Evolutionary conservation across 2,329 filamentous ascomycete species (phyloP).

Genomic region (Claviceps purpurea): DNA sequence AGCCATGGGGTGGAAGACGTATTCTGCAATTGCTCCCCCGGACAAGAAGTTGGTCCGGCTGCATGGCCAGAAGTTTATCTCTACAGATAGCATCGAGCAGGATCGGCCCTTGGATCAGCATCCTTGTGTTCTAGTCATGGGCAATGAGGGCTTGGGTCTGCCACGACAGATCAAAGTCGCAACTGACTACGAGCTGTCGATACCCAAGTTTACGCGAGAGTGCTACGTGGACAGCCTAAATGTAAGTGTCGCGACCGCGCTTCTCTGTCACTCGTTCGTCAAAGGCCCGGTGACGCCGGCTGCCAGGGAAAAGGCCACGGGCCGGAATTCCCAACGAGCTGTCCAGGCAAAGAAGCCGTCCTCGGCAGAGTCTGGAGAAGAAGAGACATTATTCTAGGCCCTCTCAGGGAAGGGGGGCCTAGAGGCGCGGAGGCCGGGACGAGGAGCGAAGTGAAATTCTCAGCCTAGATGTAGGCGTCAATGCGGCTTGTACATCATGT

Average conservation of each 20-base stretch:
- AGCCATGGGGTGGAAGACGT: constrained; percentile 67
- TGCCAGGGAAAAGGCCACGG: background rate
- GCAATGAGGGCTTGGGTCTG: constrained; percentile 68
- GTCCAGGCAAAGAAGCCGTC: background rate
- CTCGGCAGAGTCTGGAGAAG: background rate
- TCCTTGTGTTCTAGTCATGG: constrained; percentile 70
- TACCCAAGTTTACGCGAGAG: constrained; percentile 41
- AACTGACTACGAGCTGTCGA: constrained; percentile 53
- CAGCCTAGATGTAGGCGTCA: background rate
- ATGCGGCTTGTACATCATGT: background rate
- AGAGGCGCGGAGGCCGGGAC: too few relatives aligned
- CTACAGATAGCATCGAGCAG: constrained; percentile 34
- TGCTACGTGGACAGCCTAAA: constrained; percentile 77
- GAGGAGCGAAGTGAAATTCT: background rate
- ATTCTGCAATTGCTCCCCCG: constrained; percentile 52
- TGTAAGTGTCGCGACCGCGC: constrained; percentile 73
- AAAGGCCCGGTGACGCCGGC: constrained; percentile 15
- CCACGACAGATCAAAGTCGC: constrained; percentile 47
- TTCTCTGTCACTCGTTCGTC: constrained; percentile 61
- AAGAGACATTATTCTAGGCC: background rate
- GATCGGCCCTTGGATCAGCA: constrained; percentile 39
- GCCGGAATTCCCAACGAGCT: background rate
- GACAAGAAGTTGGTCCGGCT: constrained; percentile 19
- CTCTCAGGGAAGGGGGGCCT: background rate
- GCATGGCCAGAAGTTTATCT: constrained; percentile 31